Percentiles rank a stretch among this genome's conserved stretches.
These are phyloP conservation scores for Anaeramoeba flamelloides DNA, from an alignment of 78 protist species.

Conservation along the genomic window DNA sequence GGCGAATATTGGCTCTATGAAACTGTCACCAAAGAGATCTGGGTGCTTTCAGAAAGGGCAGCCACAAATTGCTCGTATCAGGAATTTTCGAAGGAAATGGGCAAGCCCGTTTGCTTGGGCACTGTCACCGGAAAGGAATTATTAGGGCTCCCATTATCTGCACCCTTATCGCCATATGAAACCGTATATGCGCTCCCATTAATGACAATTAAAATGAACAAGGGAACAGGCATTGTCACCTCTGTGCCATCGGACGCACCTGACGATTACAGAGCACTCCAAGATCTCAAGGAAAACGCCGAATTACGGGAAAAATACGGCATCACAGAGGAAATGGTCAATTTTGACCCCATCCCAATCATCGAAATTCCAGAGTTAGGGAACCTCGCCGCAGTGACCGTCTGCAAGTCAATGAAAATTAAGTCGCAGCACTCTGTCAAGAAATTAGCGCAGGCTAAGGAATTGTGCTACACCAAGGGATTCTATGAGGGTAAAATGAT, in stretches of 20 bases:
- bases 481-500: slow-evolving; percentile 63
- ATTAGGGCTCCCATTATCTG: slow-evolving; percentile 59
- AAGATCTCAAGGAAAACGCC: slow-evolving; percentile 49
- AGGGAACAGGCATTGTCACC: slow-evolving; percentile 45
- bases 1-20: slow-evolving; percentile 76
- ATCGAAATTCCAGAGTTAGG: slow-evolving; percentile 55
- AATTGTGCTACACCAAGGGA: slow-evolving; percentile 54
- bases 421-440: slow-evolving; percentile 49
- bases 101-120: slow-evolving; percentile 28
- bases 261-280: slow-evolving; percentile 81
- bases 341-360: slow-evolving; percentile 67
- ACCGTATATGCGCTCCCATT: slow-evolving; percentile 76
- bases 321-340: slow-evolving; percentile 45
- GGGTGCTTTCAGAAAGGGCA: slow-evolving; percentile 57
- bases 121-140: slow-evolving; percentile 55
- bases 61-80: slow-evolving; percentile 24
- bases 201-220: slow-evolving; percentile 53
- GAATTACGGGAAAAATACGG: slow-evolving; percentile 26
- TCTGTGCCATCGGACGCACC: slow-evolving; percentile 92
- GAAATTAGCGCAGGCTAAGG: slow-evolving; percentile 75
- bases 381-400: slow-evolving; percentile 39
- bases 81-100: slow-evolving; percentile 16
- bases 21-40: slow-evolving; percentile 36
- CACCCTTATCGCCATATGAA: slow-evolving; percentile 61
- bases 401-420: slow-evolving; percentile 65